A percentile compares a stretch with the other conserved stretches of the same genome.
These are phyloP conservation scores for Colletotrichum sublineola DNA, from an alignment of 2,329 filamentous ascomycete species.

Conservation along the genomic window DNA sequence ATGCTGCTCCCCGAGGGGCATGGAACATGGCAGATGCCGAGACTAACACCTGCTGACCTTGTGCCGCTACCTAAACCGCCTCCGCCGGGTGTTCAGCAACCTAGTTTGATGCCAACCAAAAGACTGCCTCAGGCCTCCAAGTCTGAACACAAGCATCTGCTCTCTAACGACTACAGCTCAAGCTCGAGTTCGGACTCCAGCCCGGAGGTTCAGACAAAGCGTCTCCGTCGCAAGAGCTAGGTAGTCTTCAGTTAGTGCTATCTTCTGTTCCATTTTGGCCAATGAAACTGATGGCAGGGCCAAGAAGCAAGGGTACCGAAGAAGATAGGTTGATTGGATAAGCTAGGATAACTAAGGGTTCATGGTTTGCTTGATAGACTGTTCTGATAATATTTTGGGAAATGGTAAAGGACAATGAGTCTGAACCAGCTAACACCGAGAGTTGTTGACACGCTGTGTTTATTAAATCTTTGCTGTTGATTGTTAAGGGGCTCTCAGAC, in stretches of 20 bases:
- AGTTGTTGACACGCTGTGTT: neutral
- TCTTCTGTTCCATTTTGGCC: neutral
- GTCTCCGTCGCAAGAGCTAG: neutral
- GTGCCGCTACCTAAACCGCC: neutral
- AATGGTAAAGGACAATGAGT: neutral
- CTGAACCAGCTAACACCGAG: neutral
- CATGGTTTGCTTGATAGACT: neutral
- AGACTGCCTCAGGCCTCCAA: neutral
- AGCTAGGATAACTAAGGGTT: neutral
- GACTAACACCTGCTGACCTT: neutral
- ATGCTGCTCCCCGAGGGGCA: neutral
- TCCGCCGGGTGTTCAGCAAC: neutral
- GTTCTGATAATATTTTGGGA: neutral
- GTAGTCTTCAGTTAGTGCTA: neutral
- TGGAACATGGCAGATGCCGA: neutral
- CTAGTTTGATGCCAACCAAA: neutral
- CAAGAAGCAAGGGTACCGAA: neutral
- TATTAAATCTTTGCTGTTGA: neutral
- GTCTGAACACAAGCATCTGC: neutral
- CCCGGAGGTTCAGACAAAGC: neutral
- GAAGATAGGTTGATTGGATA: neutral
- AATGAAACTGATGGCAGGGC: neutral
- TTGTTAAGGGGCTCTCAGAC: neutral
- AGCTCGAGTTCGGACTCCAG: neutral
- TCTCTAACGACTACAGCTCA: neutral